Evolutionary conservation across 139 green algal species (phyloP), one percentile per base, ranked within the genome.

Genomic region (Penium margaritaceum): DNA sequence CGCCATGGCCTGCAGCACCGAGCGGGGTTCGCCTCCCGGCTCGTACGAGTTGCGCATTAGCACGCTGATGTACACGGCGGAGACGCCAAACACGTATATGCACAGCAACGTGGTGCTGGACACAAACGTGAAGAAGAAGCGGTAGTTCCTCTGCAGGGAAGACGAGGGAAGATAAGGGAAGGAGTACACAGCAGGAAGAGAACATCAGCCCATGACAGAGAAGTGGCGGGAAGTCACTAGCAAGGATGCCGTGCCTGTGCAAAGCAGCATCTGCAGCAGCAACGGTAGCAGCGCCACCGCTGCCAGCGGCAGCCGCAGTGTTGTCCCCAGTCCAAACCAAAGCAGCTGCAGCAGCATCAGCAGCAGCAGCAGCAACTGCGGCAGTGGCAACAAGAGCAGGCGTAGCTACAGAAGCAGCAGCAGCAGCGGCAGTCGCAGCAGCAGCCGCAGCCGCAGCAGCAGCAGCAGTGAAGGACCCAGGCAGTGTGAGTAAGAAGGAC

Each of bases 91-190:
- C 24, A 96, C 87, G 68, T 86, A 93, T 29, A 90, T 72, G 81
- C 89, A 95, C 68, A 95, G 80, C 15, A 91, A 21, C 9, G 89
- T 91, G 64, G 89, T 90, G 37, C 78, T 85, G 79, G 89, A 90
- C 29, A 98, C 83, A 62, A 99, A 99, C 19, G 89, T 35, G 33
- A 98, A 87, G 86, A 98, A 99, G 69, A 86, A 90, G 54, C 94
- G 86, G 85, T 98, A 98, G 86, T 99, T 99, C 65, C 95, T 83
- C 89, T 80, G 33, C 33, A 12, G 60, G 34, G 34, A 43, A 2
- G 17, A 24, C 24, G 51, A 24, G 0, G 9, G n/a, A 21, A 6
- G 51, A 0, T 17, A n/a, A 6, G 33, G 27, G 63, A 24, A 51
- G 19, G 4, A 69, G 4, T n/a, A n/a, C n/a, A n/a, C n/a, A n/a